Base-by-base conservation (phyloP, 2,329 filamentous ascomycete species). In the Fonsecaea erecta region DNA sequence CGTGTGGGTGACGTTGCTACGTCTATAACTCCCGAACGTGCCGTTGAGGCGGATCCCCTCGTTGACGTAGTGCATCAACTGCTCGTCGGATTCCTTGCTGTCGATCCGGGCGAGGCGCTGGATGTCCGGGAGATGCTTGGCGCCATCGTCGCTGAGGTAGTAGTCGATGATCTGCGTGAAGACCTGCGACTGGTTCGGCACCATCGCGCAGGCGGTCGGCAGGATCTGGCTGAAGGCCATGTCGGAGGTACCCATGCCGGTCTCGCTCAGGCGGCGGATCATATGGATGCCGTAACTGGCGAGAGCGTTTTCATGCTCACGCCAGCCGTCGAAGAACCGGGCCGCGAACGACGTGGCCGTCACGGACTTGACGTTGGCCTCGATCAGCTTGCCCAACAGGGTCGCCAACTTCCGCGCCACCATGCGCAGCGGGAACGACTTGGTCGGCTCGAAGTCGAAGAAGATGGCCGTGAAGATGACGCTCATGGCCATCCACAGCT, bases 141-240 rank as follows among this genome's bases (percentile, higher is more conserved):
- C 77, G 70, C 86, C 85, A 34, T 84, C 77, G 0, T 84, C 77
- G 0, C 85, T 84, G 4, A 93, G 82, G 73, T 90, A 93, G 77
- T 86, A 92, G 74, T 93, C 90, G 18, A 92, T 80, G 1, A 89
- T 83, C 78, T 91, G 88, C 1, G 88, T 86, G 73, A 93, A 92
- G 71, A 90, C 81, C 72, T 90, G 86, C 1, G 85, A 87, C 74
- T 93, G 89, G 71, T 87, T 90, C 0, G 90, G 87, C 7, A 91
- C 87, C 75, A 90, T 84, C 1, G 88, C 85, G 3, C 83, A 84
- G 0, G 87, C 86, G 0, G 87, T 87, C 0, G 90, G 90, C 55
- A 93, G 72, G 43, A 93, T 83, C 73, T 91, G 88, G 26, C 84
- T 84, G 85, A 87, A 91, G 0, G 89, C 86, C 66, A 93, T 86